Base-by-base conservation (phyloP, 1,284 basidiomycete species). In the Exobasidium cylindrosporum region DNA sequence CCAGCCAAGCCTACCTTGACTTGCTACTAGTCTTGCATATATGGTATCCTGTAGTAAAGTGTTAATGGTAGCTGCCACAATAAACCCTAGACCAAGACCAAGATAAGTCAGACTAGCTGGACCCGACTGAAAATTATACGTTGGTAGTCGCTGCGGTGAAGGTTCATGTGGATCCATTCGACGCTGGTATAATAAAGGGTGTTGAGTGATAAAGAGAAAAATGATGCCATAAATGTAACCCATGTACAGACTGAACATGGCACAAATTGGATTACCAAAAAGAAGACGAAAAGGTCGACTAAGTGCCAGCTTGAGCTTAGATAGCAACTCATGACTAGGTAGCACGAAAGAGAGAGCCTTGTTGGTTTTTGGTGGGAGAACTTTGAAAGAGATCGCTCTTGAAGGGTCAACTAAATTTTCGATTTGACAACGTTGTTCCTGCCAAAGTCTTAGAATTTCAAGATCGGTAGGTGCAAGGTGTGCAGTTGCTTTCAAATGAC, bases 171-270 rank as follows among this genome's bases (percentile, higher is more conserved):
- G 67, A n/a, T 63, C 59, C 1, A 56, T 44, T 0, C 71, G n/a
- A n/a, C 61, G 64, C 17, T 75, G 65, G 58, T 81, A 84, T 26
- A 83, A 66, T 0, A 84, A 63, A 2, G 82, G 82, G 10, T 83
- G 70, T 58, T 75, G 68, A 6, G 78, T 77, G 30, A 83, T 78
- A 50, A 83, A 76, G 62, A 82, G 82, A 17, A 83, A 73, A 58
- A 74, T 65, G 65, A 81, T 72, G 10, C 81, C 82, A 61, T 83
- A 84, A 54, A 82, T 76, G 66, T 82, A 84, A 0, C 82, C 81
- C 58, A 83, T 82, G 67, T 84, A 83, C 45, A 76, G 50, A 2
- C 77, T 78, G 60, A 83, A 83, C 32, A 81, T 71, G 54, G 81
- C 75, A 24, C 80, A 81, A 61, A 69, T 65, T 49, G 60, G 67